Evolutionary conservation across 1,139 yeast genomes (phyloP).

Genomic region (Suhomyces wounanorum): DNA sequence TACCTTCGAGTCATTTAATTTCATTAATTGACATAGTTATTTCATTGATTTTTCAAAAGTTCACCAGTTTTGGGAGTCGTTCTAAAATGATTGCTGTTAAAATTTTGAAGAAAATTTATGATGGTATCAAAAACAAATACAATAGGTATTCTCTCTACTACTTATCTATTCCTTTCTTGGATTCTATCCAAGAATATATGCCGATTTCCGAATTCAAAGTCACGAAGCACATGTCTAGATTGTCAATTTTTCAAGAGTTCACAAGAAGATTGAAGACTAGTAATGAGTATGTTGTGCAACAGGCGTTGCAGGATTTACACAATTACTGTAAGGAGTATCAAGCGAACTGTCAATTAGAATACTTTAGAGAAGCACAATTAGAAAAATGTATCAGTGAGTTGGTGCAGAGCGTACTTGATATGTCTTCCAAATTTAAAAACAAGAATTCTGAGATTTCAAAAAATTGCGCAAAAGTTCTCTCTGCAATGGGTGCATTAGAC

Average conservation of each 20-base stretch:
- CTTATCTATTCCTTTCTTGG: constrained; percentile 50
- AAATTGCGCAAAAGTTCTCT: constrained; percentile 68
- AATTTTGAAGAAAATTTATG: constrained; percentile 44
- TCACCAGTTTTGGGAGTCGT: constrained; percentile 49
- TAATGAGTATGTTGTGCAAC: constrained; percentile 76
- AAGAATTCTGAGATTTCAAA: constrained; percentile 52
- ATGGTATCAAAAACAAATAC: constrained; percentile 35
- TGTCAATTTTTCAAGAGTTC: constrained; percentile 45
- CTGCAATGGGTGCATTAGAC: constrained; percentile 80
- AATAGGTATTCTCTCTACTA: constrained; percentile 48
- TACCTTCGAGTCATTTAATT: constrained; percentile 54
- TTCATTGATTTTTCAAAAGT: constrained; percentile 60
- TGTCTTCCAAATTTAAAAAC: constrained; percentile 58
- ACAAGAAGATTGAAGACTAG: constrained; percentile 61
- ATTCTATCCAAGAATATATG: constrained; percentile 18
- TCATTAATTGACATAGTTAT: constrained; percentile 49
- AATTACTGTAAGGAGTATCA: constrained; percentile 53
- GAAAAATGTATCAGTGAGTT: constrained; percentile 43
- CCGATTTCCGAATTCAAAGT: constrained; percentile 24
- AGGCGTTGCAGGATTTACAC: constrained; percentile 69
- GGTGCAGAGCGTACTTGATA: constrained; percentile 58
- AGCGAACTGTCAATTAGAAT: constrained; percentile 45
- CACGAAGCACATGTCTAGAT: constrained; percentile 29
- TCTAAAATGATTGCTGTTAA: constrained; percentile 50
- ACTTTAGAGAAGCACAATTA: constrained; percentile 32